phyloP scores from a whole-genome alignment of 2,329 filamentous ascomycete species.

The Monosporascus cannonballus region DNA sequence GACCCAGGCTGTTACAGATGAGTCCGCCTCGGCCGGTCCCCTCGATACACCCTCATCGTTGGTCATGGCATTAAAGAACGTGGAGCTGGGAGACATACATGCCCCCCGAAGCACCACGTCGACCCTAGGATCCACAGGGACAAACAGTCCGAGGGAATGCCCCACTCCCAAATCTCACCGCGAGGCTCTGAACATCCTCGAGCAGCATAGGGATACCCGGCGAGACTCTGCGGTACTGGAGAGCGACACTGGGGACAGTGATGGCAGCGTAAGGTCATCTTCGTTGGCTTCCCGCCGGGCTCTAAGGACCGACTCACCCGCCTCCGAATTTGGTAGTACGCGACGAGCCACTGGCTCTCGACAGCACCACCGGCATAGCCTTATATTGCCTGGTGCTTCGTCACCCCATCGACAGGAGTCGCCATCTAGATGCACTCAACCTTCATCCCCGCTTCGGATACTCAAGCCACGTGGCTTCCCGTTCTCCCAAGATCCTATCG shows the following conservation, averaged over 20 bases:
- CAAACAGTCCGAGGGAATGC: slow-evolving; percentile 85
- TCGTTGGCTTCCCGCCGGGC: slow-evolving; percentile 64
- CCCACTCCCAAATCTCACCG: slow-evolving; percentile 84
- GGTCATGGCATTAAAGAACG: slow-evolving; percentile 46
- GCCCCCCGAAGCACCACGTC: slow-evolving; percentile 46
- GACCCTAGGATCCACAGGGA: slow-evolving; percentile 69
- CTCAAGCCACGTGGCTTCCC: slow-evolving; percentile 67
- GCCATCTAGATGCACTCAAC: slow-evolving; percentile 67
- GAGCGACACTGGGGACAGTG: slow-evolving; percentile 78
- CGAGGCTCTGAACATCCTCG: slow-evolving; percentile 49
- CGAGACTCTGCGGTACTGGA: slow-evolving; percentile 75
- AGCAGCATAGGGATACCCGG: slow-evolving; percentile 58
- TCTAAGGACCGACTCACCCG: slow-evolving; percentile 78
- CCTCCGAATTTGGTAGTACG: slow-evolving; percentile 75
- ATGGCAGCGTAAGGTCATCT: slow-evolving; percentile 78
- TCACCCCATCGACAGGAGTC: slow-evolving; percentile 85
- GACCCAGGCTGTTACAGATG: slow-evolving; percentile 40
- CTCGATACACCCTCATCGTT: slow-evolving; percentile 53
- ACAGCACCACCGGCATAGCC: slow-evolving; percentile 79
- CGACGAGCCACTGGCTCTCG: slow-evolving; percentile 71
- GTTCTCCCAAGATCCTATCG: slow-evolving; percentile 56
- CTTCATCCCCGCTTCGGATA: slow-evolving; percentile 82
- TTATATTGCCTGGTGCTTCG: slow-evolving; percentile 72
- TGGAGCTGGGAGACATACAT: slow-evolving; percentile 33
- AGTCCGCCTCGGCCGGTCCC: slow-evolving; percentile 49